Evolutionary conservation across 2,329 filamentous ascomycete genomes (phyloP).

Genomic region (Emericellopsis cladophorae): DNA sequence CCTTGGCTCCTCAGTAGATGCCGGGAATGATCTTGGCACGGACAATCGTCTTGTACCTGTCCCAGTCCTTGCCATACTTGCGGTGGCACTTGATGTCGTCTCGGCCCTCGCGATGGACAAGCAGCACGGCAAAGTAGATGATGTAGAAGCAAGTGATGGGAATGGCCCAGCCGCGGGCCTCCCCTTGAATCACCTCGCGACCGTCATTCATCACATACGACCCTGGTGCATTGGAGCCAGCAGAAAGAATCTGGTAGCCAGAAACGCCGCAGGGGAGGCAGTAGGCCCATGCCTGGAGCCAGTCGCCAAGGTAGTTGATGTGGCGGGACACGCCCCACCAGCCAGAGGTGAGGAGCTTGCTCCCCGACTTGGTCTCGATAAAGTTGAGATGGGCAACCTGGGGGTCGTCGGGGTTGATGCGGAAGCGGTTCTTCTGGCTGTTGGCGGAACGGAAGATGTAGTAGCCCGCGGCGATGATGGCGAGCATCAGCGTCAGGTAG

Average conservation of each 20-base stretch:
- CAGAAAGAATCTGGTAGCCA: conserved; percentile 60
- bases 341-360: conserved; percentile 68
- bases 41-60: conserved; percentile 74
- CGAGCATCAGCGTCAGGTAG: conserved; percentile 52
- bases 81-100: conserved; percentile 84
- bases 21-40: conserved; percentile 74
- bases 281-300: conserved; percentile 88
- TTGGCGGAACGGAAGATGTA: conserved; percentile 90
- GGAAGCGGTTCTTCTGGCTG: conserved; percentile 89
- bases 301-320: conserved; percentile 94
- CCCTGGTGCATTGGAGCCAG: conserved; percentile 34
- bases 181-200: conserved; percentile 55
- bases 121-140: conserved; percentile 75
- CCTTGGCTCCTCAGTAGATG: conserved; percentile 49
- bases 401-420: conserved; percentile 73
- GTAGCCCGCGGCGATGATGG: conserved; percentile 62
- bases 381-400: conserved; percentile 68
- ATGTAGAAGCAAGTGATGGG: conserved; percentile 91
- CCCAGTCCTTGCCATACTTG: conserved; percentile 92
- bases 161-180: conserved; percentile 71
- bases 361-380: conserved; percentile 74
- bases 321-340: conserved; percentile 92
- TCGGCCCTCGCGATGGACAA: conserved; percentile 74
- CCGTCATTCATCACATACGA: conserved; percentile 46
- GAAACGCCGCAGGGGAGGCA: conserved; percentile 75